A percentile compares a stretch with the other conserved stretches of the same genome.
phyloP scores from a whole-genome alignment of 495 filamentous ascomycete genomes.

The Aspergillus nanangensis region DNA sequence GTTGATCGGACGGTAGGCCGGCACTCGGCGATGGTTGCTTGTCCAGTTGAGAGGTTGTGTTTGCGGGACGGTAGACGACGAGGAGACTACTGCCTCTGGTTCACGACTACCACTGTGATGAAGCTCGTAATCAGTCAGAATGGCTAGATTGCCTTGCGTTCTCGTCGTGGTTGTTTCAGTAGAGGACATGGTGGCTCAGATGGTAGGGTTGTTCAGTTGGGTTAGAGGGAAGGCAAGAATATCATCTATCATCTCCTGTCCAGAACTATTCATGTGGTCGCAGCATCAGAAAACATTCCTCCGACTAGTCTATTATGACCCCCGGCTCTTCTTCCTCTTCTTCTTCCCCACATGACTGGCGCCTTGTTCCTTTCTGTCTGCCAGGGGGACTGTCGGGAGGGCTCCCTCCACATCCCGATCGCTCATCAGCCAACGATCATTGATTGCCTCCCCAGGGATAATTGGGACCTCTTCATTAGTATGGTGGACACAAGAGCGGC shows the following conservation, averaged over 20 bases:
- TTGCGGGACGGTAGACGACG: conserved; percentile 1
- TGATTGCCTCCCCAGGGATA: neutral
- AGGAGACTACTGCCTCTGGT: neutral
- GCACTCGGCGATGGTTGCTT: conserved; percentile 42
- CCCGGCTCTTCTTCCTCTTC: too few species aligned
- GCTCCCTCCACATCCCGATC: conserved; percentile 31
- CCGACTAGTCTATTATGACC: too few species aligned
- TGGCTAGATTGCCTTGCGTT: conserved; percentile 19
- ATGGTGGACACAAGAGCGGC: too few species aligned
- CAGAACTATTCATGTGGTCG: neutral
- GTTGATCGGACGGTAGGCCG: conserved; percentile 45
- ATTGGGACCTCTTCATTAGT: too few species aligned
- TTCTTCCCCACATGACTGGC: too few species aligned
- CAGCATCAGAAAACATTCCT: neutral
- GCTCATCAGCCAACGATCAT: neutral
- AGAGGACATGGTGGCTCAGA: conserved; percentile 28
- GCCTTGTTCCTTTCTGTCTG: conserved; percentile 4
- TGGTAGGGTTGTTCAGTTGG: neutral
- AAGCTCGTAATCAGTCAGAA: conserved; percentile 47
- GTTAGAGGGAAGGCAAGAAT: neutral
- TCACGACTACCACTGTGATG: conserved; percentile 31
- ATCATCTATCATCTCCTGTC: too few species aligned
- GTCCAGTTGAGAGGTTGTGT: conserved; percentile 35
- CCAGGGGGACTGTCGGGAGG: too few species aligned
- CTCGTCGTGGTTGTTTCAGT: conserved; percentile 29